Evolutionary conservation across 257 asterid species (phyloP).

Genomic region (Penstemon eatonii): DNA sequence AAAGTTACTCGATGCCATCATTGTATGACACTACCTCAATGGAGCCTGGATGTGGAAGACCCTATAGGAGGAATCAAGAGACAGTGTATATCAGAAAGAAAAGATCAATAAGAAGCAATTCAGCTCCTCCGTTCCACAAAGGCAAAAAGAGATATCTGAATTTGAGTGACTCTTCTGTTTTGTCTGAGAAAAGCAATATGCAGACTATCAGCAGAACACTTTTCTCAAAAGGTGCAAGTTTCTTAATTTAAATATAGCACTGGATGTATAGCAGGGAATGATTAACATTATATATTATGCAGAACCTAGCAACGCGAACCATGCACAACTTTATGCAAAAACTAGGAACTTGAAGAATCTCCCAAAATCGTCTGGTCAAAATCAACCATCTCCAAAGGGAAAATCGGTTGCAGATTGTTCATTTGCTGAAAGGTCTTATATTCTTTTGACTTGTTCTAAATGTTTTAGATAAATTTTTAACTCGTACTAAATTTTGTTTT

Average conservation of each 20-base stretch:
- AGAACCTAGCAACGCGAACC: constrained; percentile 41
- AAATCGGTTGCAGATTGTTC: constrained; percentile 35
- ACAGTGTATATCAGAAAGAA: constrained; percentile 30
- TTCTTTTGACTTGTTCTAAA: constrained; percentile 15
- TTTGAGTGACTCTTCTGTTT: constrained; percentile 38
- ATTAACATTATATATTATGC: constrained; percentile 30
- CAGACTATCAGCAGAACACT: constrained; percentile 20
- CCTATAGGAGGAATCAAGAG: constrained; percentile 31
- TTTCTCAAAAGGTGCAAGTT: constrained; percentile 40
- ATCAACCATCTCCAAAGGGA: constrained; percentile 34
- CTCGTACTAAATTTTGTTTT: constrained; percentile 21
- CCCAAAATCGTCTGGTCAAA: constrained; percentile 32
- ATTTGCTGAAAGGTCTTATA: constrained; percentile 40
- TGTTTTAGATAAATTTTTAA: constrained; percentile 12
- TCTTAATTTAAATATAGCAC: constrained; percentile 11
- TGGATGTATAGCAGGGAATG: constrained; percentile 12
- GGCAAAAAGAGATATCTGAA: constrained; percentile 56
- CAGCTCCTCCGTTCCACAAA: constrained; percentile 88
- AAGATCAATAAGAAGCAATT: constrained; percentile 57
- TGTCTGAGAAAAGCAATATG: constrained; percentile 35
- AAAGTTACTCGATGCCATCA: constrained; percentile 33
- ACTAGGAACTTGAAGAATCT: constrained; percentile 33
- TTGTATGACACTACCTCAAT: constrained; percentile 26
- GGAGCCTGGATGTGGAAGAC: constrained; percentile 31
- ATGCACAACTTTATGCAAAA: constrained; percentile 35